Base-by-base conservation (phyloP, 108 stramenopile genomes). In the Nitzschia palea region DNA sequence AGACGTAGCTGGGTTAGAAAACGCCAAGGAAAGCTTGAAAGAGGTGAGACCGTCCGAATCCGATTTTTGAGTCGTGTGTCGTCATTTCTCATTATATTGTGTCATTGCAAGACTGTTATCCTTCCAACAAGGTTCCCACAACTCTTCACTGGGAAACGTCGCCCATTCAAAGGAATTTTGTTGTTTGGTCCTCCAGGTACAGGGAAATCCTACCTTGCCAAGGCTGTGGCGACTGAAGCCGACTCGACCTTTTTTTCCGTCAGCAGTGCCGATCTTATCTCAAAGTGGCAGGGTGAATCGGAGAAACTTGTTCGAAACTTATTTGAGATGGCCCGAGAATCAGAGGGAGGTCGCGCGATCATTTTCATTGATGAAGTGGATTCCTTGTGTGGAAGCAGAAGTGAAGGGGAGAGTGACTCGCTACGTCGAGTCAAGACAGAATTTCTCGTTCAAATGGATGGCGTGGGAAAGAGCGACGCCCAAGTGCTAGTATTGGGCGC, bases 381-480 rank as follows among this genome's bases (percentile, higher is more conserved):
- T 77, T 95, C 94, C 2, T 64, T 99, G 47, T 97, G 97, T 70
- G 91, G 93, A 29, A 79, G 79, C 55, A 81, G 98, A 17, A 71
- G 75, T 6, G 97, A 98, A 71, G 98, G 97, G 26, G 96, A 98
- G 80, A 79, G 67, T 48, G 98, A 98, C 62, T 88, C 91, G 4
- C 67, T 91, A 17, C 73, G 98, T 44, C 80, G 96, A 23, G 94
- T 99, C 67, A 98, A 98, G 81, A 99, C 98, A 1, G 99, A 99
- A 72, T 99, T 99, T 78, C 77, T 99, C n/a, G 98, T 99, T 9
- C 99, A 99, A 83, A 97, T 99, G 97, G 94, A 99, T 56, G 98
- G 98, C 34, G 97, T 99, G 17, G 94, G 95, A 15, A 90, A 93
- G 59, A 74, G 76, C 10, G 83, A 90, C 5, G 85, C 80, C 20